Percentiles rank a stretch among this genome's conserved stretches.
These are phyloP conservation scores for Fusarium sp. DNA, from an alignment of 2,329 filamentous ascomycete species.

Conservation along the genomic window DNA sequence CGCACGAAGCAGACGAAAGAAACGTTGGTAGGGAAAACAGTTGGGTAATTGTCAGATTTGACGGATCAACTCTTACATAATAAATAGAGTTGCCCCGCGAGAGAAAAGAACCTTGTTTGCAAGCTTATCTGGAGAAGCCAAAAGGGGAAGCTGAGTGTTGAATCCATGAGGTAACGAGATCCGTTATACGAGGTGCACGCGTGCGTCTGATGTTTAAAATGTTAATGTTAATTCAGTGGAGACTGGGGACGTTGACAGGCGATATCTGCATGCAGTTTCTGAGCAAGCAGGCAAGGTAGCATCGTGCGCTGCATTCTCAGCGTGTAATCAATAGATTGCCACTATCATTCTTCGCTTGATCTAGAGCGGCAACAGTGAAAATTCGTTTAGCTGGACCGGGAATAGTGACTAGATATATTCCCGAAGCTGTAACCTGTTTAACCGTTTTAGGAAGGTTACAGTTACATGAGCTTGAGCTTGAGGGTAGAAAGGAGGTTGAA, in stretches of 20 bases:
- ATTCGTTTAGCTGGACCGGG: neutral
- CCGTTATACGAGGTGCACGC: neutral
- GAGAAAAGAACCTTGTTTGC: slow-evolving; percentile 7
- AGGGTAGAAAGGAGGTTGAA: neutral
- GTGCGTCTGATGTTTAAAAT: neutral
- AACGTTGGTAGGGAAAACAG: neutral
- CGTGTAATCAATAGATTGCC: neutral
- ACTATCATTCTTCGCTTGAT: neutral
- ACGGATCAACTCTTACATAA: slow-evolving; percentile 1
- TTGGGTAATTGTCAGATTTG: neutral
- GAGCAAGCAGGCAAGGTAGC: neutral
- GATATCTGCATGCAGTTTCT: neutral
- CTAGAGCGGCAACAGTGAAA: neutral
- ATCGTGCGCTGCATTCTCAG: neutral
- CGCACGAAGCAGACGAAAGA: neutral
- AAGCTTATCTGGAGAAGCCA: slow-evolving; percentile 12
- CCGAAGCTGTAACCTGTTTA: neutral
- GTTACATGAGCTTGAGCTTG: slow-evolving; percentile 23
- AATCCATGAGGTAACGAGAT: slow-evolving; percentile 23
- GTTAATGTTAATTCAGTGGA: slow-evolving; percentile 23
- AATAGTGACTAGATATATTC: neutral
- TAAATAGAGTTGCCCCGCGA: slow-evolving; percentile 6
- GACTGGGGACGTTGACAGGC: neutral
- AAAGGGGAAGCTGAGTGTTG: slow-evolving; percentile 17
- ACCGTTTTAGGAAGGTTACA: slow-evolving; percentile 31